Base-by-base conservation (phyloP, 2,329 filamentous ascomycete genomes). In the Epichloe sylvatica region DNA sequence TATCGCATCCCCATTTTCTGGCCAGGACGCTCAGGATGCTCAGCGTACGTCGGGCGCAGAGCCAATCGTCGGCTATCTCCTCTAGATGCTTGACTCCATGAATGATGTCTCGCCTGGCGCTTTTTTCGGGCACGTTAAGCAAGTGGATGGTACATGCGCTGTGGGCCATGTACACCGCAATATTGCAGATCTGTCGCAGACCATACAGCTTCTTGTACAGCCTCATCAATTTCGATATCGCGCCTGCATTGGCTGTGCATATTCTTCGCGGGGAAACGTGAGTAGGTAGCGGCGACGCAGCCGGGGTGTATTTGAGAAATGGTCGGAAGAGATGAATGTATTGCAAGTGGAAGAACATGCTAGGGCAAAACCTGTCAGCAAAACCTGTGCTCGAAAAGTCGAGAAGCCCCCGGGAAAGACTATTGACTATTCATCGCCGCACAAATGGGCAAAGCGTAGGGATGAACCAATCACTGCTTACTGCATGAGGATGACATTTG, bases 281-380 rank as follows among this genome's bases (percentile, higher is more conserved):
- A 2, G 81, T 70, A 3, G 90, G 91, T 1, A 96, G 75, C 1
- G 89, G 91, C 1, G 90, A 95, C 1, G 81, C 83, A 6, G 78
- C 71, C 45, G 85, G 87, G 3, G 80, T 84, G 62, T 96, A 97
- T 64, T 92, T 95, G 46, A 97, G 75, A 62, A 97, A 97, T 0
- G 92, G 91, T 5, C 91, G 81, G 71, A 96, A 97, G 4, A 97
- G 80, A 60, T 97, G 90, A 52, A 97, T 94, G 62, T 94, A 94
- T 44, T 96, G 81, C 1, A 97, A 76, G 61, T 97, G 90, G 65
- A 91, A 95, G 67, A 97, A 95, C 90, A 97, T 97, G 70, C 90
- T 96, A 30, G 33, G 25, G 19, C 44, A 37, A 47, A 12, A 2
- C 11, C 15, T 5, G 54, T 68, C 47, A 68, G 57, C 15, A 33